Conservation (phyloP, 2,329 filamentous ascomycete species). For the Stachybotrys chlorohalonatus region DNA sequence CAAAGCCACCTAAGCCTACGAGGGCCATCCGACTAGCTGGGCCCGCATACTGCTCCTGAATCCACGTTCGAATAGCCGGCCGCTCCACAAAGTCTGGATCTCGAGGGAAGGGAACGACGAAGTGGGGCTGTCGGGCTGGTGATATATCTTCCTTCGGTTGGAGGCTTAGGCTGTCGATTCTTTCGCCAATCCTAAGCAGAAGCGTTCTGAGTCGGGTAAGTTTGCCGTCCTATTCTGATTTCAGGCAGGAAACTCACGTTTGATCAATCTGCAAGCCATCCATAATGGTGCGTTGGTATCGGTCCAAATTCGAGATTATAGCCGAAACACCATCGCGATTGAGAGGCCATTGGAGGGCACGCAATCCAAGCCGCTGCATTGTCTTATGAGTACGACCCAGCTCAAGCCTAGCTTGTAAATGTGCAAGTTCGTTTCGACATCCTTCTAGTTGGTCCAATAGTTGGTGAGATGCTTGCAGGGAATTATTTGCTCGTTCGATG, state of each 20-base stretch:
- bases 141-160: not conserved
- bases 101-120: constrained; percentile 5
- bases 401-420: not conserved
- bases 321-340: constrained; percentile 1
- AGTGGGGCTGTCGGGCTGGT: constrained; percentile 2
- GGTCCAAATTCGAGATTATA: constrained; percentile 1
- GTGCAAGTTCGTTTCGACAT: not conserved
- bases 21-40: not conserved
- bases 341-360: constrained; percentile 3
- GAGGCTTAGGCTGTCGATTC: not conserved
- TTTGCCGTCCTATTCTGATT: no score
- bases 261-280: constrained; percentile 3
- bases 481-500: no score
- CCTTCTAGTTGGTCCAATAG: no score
- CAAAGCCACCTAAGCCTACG: no score
- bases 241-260: constrained; percentile 1
- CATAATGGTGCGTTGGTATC: constrained; percentile 2
- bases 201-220: not conserved
- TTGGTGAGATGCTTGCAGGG: no score
- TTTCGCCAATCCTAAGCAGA: constrained; percentile 1
- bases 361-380: constrained; percentile 1
- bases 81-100: constrained; percentile 7
- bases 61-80: constrained; percentile 4
- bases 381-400: not conserved
- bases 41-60: constrained; percentile 1